These are phyloP conservation scores for Pythium brassicae DNA, from an alignment of 352 stramenopile genomes.

Conservation along the genomic window DNA sequence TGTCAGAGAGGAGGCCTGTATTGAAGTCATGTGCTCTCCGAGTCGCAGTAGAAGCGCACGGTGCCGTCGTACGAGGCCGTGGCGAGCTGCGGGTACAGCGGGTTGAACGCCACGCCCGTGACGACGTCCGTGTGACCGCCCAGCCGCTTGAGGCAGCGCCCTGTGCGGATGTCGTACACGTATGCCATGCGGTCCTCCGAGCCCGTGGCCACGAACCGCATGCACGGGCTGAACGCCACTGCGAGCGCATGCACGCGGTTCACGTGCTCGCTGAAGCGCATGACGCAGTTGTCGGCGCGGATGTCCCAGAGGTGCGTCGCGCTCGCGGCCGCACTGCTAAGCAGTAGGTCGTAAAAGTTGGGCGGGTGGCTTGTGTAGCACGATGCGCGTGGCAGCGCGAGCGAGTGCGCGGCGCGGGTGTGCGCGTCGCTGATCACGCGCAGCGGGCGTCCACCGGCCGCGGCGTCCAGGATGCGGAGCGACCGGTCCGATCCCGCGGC, in stretches of 20 bases:
- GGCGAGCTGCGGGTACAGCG: slow-evolving; percentile 72
- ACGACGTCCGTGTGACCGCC: slow-evolving; percentile 72
- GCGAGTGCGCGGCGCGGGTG: slow-evolving; percentile 51
- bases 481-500: slow-evolving; percentile 71
- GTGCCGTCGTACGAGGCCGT: slow-evolving; percentile 77
- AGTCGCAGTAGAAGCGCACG: slow-evolving; percentile 50
- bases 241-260: slow-evolving; percentile 79
- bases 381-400: slow-evolving; percentile 61
- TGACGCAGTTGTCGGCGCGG: slow-evolving; percentile 79
- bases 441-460: slow-evolving; percentile 39
- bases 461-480: slow-evolving; percentile 71
- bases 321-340: slow-evolving; percentile 67
- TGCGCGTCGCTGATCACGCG: slow-evolving; percentile 67
- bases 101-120: slow-evolving; percentile 75
- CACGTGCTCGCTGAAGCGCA: slow-evolving; percentile 78
- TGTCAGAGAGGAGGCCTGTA: too few species aligned
- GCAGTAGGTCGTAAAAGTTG: slow-evolving; percentile 83
- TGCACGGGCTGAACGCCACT: slow-evolving; percentile 83
- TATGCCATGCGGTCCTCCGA: slow-evolving; percentile 81
- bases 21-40: neutral
- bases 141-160: slow-evolving; percentile 52
- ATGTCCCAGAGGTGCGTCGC: slow-evolving; percentile 85
- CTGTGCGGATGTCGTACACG: slow-evolving; percentile 84
- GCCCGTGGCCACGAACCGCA: slow-evolving; percentile 86
- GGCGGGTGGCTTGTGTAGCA: slow-evolving; percentile 61